phyloP scores from a whole-genome alignment of 1,284 basidiomycete species.

The Retiboletus flavoniger region DNA sequence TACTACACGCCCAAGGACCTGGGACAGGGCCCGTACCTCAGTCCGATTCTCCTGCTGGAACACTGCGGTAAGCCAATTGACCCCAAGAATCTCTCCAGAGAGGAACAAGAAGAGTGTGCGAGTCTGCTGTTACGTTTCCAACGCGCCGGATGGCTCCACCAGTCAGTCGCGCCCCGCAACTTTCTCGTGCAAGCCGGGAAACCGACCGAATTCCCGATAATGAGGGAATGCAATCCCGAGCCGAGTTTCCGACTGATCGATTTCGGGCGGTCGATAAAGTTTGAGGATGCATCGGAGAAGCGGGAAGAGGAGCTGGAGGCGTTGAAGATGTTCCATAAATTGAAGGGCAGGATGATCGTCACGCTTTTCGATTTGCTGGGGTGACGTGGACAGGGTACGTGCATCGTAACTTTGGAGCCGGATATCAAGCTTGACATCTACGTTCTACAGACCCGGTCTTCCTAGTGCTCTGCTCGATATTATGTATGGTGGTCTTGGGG shows the following conservation, averaged over 20 bases:
- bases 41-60: slow-evolving; percentile 40
- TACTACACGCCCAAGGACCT: too few species aligned
- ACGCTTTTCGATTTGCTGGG: background rate
- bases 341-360: background rate
- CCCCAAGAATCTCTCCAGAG: slow-evolving; percentile 13
- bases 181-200: slow-evolving; percentile 38
- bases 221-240: slow-evolving; percentile 19
- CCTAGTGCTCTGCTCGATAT: too few species aligned
- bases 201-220: slow-evolving; percentile 32
- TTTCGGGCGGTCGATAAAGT: slow-evolving; percentile 33
- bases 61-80: slow-evolving; percentile 37
- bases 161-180: slow-evolving; percentile 38
- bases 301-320: background rate
- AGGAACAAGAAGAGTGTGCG: slow-evolving; percentile 35
- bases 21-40: slow-evolving; percentile 10
- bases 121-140: slow-evolving; percentile 37
- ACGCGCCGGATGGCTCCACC: slow-evolving; percentile 34
- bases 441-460: too few species aligned
- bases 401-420: too few species aligned
- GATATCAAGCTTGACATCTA: too few species aligned
- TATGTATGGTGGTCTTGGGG: too few species aligned
- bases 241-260: slow-evolving; percentile 42
- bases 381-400: too few species aligned
- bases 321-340: slow-evolving; percentile 1
- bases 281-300: slow-evolving; percentile 11